Base-by-base conservation (phyloP, 768 basidiomycete species). In the Mycena capillaripes region DNA sequence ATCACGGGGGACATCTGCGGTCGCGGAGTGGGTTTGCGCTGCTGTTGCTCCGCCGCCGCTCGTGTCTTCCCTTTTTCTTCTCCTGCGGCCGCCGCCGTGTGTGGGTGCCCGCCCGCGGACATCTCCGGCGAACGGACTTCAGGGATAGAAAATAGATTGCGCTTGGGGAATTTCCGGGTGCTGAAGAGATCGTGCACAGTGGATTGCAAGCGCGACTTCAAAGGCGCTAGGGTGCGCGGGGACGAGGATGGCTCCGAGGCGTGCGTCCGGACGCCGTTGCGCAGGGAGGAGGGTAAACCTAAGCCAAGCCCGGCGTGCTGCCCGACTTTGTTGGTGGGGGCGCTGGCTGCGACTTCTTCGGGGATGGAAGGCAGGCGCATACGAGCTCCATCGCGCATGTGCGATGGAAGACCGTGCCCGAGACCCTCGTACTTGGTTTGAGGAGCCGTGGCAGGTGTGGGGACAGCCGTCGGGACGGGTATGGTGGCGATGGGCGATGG, bases 91-190 rank as follows among this genome's bases (percentile, higher is more conserved):
- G 23, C n/a, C 11, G n/a, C 16, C 29, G 27, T 16, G 16, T 40
- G 19, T 25, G 14, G 50, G n/a, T n/a, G 32, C 29, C 19, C 61
- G 36, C 58, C 61, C 36, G 61, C 61, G 9, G 61, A 46, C 42
- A 36, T 44, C 34, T 67, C 56, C 34, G 46, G 60, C 25, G 71
- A 58, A 2, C 67, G 69, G 11, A 40, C 60, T 46, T 70, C 73
- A 6, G 69, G 60, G 27, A 63, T 70, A 1, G 52, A 1, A 19
- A 40, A 48, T n/a, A 66, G 36, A 23, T 40, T 1, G 30, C 72
- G 72, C 56, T 73, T 62, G n/a, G 50, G n/a, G 11, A 61, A 66
- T 29, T 58, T 55, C 32, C 60, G 66, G 30, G 65, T 50, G 70
- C 25, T 46, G 52, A 71, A 71, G 16, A 71, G 25, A 57, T 66